Percentiles rank a stretch among this genome's conserved stretches.
phyloP scores from a whole-genome alignment of 768 basidiomycete genomes.

The Lactarius sp. region DNA sequence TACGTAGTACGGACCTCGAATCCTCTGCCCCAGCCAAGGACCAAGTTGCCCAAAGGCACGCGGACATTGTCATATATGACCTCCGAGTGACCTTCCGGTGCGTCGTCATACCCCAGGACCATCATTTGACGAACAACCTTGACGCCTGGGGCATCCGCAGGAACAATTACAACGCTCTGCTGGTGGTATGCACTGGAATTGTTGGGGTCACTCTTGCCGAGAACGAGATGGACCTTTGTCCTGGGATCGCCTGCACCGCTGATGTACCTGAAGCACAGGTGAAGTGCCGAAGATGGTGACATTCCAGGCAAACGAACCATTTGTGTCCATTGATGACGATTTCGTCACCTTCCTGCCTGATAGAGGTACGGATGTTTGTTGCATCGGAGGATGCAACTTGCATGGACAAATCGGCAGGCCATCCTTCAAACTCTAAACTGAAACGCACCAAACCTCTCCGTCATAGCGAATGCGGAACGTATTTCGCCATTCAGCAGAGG shows the following conservation, averaged over 20 bases:
- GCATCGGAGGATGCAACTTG: conserved; percentile 93
- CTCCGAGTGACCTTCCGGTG: conserved; percentile 96
- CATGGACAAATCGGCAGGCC: conserved; percentile 14
- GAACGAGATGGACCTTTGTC: conserved; percentile 83
- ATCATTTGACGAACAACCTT: conserved; percentile 88
- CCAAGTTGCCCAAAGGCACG: conserved; percentile 75
- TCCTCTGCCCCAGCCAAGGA: conserved; percentile 91
- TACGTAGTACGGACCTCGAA: conserved; percentile 61
- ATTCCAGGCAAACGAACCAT: conserved; percentile 51
- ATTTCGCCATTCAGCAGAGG: conserved; percentile 91
- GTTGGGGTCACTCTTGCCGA: conserved; percentile 89
- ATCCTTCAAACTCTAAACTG: not conserved
- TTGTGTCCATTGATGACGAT: conserved; percentile 96
- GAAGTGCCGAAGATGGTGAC: not conserved
- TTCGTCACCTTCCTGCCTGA: conserved; percentile 75
- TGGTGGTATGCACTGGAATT: conserved; percentile 74
- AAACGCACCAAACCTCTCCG: conserved; percentile 76
- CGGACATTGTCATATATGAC: conserved; percentile 92
- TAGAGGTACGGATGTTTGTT: conserved; percentile 87
- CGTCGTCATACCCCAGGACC: conserved; percentile 92
- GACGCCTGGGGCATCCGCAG: conserved; percentile 80
- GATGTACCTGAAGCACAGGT: conserved; percentile 68
- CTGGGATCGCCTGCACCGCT: conserved; percentile 94
- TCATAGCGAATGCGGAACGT: conserved; percentile 95
- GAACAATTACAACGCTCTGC: conserved; percentile 95